A percentile compares a stretch with the other conserved stretches of the same genome.
phyloP scores from a whole-genome alignment of 805 yeast genomes.

The Monosporozyma servazzii region DNA sequence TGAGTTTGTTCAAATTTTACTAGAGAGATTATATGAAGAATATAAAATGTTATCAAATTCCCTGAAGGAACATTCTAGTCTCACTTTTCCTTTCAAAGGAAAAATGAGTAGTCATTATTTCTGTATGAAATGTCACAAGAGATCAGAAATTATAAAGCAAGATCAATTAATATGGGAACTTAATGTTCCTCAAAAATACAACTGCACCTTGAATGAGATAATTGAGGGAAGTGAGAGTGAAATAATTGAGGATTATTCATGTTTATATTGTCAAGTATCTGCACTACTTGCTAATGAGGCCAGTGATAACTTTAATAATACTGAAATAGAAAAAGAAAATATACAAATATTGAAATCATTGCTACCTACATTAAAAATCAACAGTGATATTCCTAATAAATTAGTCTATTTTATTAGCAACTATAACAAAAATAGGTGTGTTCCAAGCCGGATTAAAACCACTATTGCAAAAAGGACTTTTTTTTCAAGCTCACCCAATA shows the following conservation, averaged over 20 bases:
- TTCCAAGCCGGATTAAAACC: conserved; percentile 42
- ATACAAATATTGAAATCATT: conserved; percentile 32
- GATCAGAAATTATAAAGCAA: conserved; percentile 48
- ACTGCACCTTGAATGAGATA: conserved; percentile 44
- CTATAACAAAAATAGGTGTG: conserved; percentile 38
- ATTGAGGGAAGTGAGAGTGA: conserved; percentile 52
- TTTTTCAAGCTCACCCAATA: conserved; percentile 56
- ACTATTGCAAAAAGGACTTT: conserved; percentile 58
- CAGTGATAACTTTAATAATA: conserved; percentile 10
- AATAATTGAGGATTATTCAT: conserved; percentile 70
- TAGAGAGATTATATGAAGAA: conserved; percentile 73
- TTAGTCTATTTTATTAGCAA: conserved; percentile 39
- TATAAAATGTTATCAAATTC: conserved; percentile 31
- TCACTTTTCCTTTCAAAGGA: conserved; percentile 61
- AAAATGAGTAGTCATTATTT: conserved; percentile 53
- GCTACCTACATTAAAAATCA: conserved; percentile 38
- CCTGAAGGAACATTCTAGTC: conserved; percentile 25
- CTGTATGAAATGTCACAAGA: conserved; percentile 58
- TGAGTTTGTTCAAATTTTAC: conserved; percentile 71
- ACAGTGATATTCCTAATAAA: conserved; percentile 53
- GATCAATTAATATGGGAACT: conserved; percentile 67
- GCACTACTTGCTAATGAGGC: conserved; percentile 33
- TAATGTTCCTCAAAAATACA: conserved; percentile 52
- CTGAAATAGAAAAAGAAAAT: conserved; percentile 18
- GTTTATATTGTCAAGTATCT: conserved; percentile 56